These are phyloP conservation scores for Lagenidium sp. DNA, from an alignment of 352 stramenopile species.

Conservation along the genomic window DNA sequence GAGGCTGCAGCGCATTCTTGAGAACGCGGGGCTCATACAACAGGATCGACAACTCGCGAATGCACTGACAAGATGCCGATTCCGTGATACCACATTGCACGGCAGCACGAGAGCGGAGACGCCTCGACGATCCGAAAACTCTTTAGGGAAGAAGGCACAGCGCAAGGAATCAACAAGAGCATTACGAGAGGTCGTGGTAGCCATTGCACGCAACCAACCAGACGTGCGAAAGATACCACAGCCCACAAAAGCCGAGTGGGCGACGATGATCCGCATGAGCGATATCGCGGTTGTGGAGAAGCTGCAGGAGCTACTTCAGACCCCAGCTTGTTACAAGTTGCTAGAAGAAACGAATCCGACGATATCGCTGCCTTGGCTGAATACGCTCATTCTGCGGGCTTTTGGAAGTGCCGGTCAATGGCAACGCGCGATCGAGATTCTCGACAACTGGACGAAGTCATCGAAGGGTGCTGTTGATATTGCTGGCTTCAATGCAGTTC, in stretches of 20 bases:
- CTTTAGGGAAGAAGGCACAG: constrained; percentile 1
- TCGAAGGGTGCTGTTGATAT: constrained; percentile 4
- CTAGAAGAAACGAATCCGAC: too few species aligned
- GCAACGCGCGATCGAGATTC: constrained; percentile 1
- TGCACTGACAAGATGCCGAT: too few species aligned
- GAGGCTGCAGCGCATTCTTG: not conserved
- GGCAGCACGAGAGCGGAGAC: too few species aligned
- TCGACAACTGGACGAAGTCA: constrained; percentile 5
- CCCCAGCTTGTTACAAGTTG: too few species aligned
- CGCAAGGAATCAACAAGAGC: constrained; percentile 1
- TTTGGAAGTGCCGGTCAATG: constrained; percentile 6
- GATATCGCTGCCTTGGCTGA: constrained; percentile 2
- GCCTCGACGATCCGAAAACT: not conserved
- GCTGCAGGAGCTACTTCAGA: constrained; percentile 8
- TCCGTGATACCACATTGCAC: too few species aligned
- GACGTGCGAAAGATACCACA: too few species aligned
- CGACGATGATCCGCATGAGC: constrained; percentile 11
- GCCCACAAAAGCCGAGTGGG: constrained; percentile 7
- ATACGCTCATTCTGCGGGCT: constrained; percentile 6
- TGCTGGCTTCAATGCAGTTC: constrained; percentile 8
- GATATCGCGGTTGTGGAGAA: constrained; percentile 14
- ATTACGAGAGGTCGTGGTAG: too few species aligned
- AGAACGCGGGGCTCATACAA: constrained; percentile 6
- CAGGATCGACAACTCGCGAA: constrained; percentile 6
- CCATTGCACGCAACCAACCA: too few species aligned